Evolutionary conservation across 352 stramenopile species (phyloP).

Genomic region (Pythium dissimile): DNA sequence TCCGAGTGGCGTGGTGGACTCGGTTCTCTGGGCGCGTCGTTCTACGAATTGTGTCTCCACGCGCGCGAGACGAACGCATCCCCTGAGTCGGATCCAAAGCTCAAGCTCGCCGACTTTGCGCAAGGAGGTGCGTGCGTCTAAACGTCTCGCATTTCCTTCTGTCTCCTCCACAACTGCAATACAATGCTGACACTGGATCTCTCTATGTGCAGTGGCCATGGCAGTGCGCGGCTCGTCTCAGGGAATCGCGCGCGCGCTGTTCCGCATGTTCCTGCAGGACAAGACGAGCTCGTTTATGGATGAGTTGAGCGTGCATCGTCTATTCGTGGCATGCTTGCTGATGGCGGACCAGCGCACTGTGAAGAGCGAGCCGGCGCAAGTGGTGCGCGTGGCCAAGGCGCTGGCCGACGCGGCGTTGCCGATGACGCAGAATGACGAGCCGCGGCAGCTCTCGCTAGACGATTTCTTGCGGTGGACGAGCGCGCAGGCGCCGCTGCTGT

Average conservation of each 20-base stretch:
- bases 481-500: slow-evolving; percentile 64
- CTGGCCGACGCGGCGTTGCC: slow-evolving; percentile 42
- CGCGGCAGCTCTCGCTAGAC: slow-evolving; percentile 36
- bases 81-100: not conserved
- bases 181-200: no score
- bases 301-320: slow-evolving; percentile 35
- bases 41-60: slow-evolving; percentile 54
- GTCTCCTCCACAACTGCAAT: no score
- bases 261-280: slow-evolving; percentile 46
- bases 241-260: slow-evolving; percentile 46
- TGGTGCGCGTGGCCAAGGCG: slow-evolving; percentile 33
- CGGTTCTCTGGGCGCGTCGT: slow-evolving; percentile 32
- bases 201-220: slow-evolving; percentile 45
- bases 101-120: slow-evolving; percentile 53
- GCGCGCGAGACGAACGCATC: slow-evolving; percentile 25
- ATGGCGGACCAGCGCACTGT: slow-evolving; percentile 40
- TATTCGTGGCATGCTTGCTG: slow-evolving; percentile 47
- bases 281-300: slow-evolving; percentile 27
- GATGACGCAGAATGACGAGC: slow-evolving; percentile 11
- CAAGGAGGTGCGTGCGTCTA: slow-evolving; percentile 55
- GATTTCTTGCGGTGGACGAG: slow-evolving; percentile 64
- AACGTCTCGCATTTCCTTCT: no score
- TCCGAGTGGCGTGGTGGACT: slow-evolving; percentile 25
- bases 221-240: slow-evolving; percentile 66
- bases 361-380: slow-evolving; percentile 25